Evolutionary conservation across 2,329 filamentous ascomycete genomes (phyloP).

Genomic region (Fusarium torulosum): DNA sequence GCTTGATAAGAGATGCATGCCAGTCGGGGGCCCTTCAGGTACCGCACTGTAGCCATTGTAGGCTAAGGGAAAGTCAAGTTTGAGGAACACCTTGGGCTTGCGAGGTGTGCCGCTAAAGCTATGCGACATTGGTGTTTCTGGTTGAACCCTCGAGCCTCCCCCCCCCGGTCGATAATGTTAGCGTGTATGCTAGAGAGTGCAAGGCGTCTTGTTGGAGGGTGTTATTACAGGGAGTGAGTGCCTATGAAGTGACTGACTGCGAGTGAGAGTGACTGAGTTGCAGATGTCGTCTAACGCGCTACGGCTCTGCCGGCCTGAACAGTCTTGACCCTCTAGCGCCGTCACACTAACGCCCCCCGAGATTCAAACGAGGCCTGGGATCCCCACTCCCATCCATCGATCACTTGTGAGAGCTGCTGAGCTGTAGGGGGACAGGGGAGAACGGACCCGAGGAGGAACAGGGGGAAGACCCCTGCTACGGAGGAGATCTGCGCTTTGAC

Average conservation of each 20-base stretch:
- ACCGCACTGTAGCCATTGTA: slow-evolving; percentile 18
- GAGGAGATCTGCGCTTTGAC: slow-evolving; percentile 38
- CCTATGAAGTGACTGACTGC: slow-evolving; percentile 14
- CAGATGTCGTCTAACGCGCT: slow-evolving; percentile 35
- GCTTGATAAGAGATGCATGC: slow-evolving; percentile 9
- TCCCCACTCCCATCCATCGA: slow-evolving; percentile 23
- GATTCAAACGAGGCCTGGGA: slow-evolving; percentile 31
- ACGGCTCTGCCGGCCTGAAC: slow-evolving; percentile 44
- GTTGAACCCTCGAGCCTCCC: slow-evolving; percentile 2
- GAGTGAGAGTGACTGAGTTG: neutral
- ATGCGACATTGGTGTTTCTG: slow-evolving; percentile 12
- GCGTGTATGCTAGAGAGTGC: no score
- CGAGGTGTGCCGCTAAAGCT: neutral
- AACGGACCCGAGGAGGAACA: neutral
- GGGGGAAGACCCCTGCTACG: slow-evolving; percentile 30
- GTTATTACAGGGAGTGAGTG: no score
- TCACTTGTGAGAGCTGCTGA: neutral
- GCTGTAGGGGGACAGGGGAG: neutral
- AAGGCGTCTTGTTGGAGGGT: slow-evolving; percentile 15
- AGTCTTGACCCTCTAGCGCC: slow-evolving; percentile 9
- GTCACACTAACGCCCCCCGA: slow-evolving; percentile 22
- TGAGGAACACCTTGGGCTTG: no score
- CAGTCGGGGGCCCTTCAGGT: slow-evolving; percentile 15
- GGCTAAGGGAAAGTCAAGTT: neutral
- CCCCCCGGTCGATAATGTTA: neutral